These are phyloP conservation scores for Phanerochaete sordida DNA, from an alignment of 768 basidiomycete species.

Conservation along the genomic window DNA sequence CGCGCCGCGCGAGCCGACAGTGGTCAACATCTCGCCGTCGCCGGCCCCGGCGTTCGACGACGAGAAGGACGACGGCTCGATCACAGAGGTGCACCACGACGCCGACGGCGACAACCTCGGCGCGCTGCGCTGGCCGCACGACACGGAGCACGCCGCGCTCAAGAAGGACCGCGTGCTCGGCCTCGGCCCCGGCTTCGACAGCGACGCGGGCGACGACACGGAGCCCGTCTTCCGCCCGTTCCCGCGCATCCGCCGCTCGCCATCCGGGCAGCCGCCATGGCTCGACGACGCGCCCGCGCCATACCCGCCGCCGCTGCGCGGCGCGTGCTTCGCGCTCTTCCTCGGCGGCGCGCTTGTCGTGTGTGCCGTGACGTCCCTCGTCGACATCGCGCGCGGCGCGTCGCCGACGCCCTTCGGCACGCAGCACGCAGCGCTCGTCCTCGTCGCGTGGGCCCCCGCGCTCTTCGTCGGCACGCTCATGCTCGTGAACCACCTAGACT, in stretches of 20 bases:
- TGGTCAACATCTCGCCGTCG: conserved; percentile 5
- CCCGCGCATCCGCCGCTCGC: conserved; percentile 8
- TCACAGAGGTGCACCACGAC: conserved; percentile 2
- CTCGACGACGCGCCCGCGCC: conserved; percentile 5
- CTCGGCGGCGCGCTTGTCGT: conserved; percentile 18
- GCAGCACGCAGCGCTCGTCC: conserved; percentile 58
- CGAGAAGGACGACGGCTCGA: conserved; percentile 15
- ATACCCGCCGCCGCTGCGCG: conserved; percentile 10
- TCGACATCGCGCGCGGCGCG: conserved; percentile 46
- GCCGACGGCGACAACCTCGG: conserved; percentile 13
- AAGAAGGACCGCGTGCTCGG: conserved; percentile 17
- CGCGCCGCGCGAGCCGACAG: conserved; percentile 1
- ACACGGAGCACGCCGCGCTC: conserved; percentile 13
- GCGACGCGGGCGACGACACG: conserved; percentile 11
- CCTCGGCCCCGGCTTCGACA: conserved; percentile 14
- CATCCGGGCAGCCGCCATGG: conserved; percentile 12
- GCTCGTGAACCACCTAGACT: conserved; percentile 13
- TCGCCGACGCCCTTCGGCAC: conserved; percentile 60
- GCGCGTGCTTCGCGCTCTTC: conserved; percentile 57
- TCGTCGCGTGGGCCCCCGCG: conserved; percentile 57
- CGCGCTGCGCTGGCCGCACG: conserved; percentile 17
- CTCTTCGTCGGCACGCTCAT: conserved; percentile 44
- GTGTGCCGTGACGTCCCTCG: conserved; percentile 39
- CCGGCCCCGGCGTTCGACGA: conserved; percentile 12
- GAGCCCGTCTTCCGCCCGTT: conserved; percentile 6